phyloP scores from a whole-genome alignment of 371 early-diverging fungal species.

The Apophysomyces ossiformis region DNA sequence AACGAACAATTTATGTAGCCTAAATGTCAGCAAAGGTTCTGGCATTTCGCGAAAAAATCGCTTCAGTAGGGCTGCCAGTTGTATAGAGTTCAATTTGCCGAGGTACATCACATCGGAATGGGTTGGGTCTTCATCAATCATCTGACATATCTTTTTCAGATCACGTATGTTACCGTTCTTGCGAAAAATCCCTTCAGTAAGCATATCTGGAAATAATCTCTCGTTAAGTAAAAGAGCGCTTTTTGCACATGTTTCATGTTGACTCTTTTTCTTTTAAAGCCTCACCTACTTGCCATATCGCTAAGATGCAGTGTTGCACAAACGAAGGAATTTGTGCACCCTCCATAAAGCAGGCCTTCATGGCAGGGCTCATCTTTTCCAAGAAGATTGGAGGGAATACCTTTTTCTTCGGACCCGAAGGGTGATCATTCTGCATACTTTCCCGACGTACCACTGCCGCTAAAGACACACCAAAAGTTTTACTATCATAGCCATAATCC shows the following conservation, averaged over 20 bases:
- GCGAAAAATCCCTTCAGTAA: conserved; percentile 93
- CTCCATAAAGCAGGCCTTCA: conserved; percentile 45
- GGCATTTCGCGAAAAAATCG: conserved; percentile 92
- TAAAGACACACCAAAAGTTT: conserved; percentile 34
- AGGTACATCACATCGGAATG: conserved; percentile 36
- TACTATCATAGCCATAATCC: conserved; percentile 14
- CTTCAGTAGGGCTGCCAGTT: conserved; percentile 92
- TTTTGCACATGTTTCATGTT: not conserved
- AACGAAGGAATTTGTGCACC: conserved; percentile 69
- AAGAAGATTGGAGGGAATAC: conserved; percentile 48
- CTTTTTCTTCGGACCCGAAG: not conserved
- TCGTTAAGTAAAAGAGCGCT: not conserved
- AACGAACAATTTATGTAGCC: conserved; percentile 82
- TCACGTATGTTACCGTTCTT: conserved; percentile 95
- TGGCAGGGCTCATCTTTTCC: conserved; percentile 69
- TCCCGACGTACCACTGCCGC: conserved; percentile 34
- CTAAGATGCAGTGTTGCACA: conserved; percentile 74
- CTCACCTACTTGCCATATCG: conserved; percentile 67
- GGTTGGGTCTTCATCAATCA: conserved; percentile 64
- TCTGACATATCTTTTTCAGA: conserved; percentile 80
- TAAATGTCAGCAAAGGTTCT: conserved; percentile 90
- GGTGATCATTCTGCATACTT: conserved; percentile 42
- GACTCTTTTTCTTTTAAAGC: conserved; percentile 1
- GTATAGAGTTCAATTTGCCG: conserved; percentile 65
- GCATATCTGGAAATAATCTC: conserved; percentile 62